Evolutionary conservation across 148 eudicot species (phyloP).

Genomic region (Fagopyrum esculentum): DNA sequence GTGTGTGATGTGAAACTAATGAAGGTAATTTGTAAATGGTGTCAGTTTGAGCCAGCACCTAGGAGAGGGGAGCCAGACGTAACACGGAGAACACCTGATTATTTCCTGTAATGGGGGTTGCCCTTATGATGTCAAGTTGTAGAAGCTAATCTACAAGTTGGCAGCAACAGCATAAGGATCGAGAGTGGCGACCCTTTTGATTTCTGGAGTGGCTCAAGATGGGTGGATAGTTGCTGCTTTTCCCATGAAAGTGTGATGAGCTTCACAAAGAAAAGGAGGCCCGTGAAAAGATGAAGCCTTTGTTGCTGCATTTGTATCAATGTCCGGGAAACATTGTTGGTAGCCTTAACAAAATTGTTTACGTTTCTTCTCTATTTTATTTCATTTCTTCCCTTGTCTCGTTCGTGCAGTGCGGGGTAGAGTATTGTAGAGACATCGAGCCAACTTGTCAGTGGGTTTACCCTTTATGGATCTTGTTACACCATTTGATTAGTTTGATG

Average conservation of each 20-base stretch:
- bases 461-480: background rate
- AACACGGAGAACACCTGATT: constrained; percentile 66
- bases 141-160: constrained; percentile 22
- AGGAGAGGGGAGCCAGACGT: constrained; percentile 76
- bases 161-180: constrained; percentile 13
- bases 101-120: constrained; percentile 40
- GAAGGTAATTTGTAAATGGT: background rate
- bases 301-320: constrained; percentile 26
- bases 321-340: constrained; percentile 20
- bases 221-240: constrained; percentile 15
- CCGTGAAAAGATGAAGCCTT: constrained; percentile 19
- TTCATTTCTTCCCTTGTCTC: background rate
- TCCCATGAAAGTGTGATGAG: constrained; percentile 19
- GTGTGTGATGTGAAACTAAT: background rate
- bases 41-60: constrained; percentile 78
- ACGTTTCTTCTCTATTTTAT: constrained; percentile 17
- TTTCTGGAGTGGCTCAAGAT: constrained; percentile 15
- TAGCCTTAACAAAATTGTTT: constrained; percentile 11
- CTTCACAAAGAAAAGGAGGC: constrained; percentile 18
- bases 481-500: background rate
- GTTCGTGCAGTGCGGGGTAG: background rate
- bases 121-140: constrained; percentile 19
- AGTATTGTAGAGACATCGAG: constrained; percentile 33
- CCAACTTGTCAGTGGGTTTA: constrained; percentile 11
- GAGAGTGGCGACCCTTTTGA: constrained; percentile 17